Evolutionary conservation across 352 stramenopile species (phyloP).

Genomic region (Albugo laibachii): DNA sequence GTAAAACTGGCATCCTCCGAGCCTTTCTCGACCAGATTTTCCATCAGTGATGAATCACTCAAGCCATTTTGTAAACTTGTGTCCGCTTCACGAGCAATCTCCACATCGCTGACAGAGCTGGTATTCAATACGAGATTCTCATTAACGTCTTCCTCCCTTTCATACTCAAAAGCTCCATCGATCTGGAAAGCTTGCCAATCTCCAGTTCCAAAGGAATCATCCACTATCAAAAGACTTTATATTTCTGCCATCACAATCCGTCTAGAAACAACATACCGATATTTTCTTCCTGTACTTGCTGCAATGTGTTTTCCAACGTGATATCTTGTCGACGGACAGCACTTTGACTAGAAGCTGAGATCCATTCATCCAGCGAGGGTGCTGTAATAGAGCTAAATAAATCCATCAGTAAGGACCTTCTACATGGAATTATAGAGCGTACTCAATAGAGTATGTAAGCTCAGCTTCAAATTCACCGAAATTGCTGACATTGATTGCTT

Average conservation of each 20-base stretch:
- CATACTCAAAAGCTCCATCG: constrained; percentile 18
- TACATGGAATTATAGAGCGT: constrained; percentile 8
- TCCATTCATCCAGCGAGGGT: constrained; percentile 65
- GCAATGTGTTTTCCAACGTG: constrained; percentile 40
- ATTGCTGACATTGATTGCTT: constrained; percentile 68
- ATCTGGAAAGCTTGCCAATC: constrained; percentile 73
- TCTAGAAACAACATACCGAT: constrained; percentile 15
- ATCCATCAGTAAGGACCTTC: constrained; percentile 2
- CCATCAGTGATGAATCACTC: constrained; percentile 27
- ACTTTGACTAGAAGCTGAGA: constrained; percentile 53
- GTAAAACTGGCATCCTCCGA: constrained; percentile 21
- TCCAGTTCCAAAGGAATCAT: constrained; percentile 55
- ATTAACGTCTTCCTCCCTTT: constrained; percentile 18
- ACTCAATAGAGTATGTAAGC: constrained; percentile 74
- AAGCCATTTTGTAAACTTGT: constrained; percentile 13
- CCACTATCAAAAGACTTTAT: constrained; percentile 15
- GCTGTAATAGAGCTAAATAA: constrained; percentile 25
- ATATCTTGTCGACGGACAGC: constrained; percentile 67
- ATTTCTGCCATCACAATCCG: background rate
- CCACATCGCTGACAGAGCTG: constrained; percentile 59
- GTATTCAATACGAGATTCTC: constrained; percentile 22
- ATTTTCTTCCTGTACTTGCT: constrained; percentile 25
- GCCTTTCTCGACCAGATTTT: constrained; percentile 20
- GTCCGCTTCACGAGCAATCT: constrained; percentile 59
- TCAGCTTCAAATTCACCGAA: constrained; percentile 76